Evolutionary conservation across 176 grass and related monocot genomes (phyloP).

Genomic region (Zizania latifolia): DNA sequence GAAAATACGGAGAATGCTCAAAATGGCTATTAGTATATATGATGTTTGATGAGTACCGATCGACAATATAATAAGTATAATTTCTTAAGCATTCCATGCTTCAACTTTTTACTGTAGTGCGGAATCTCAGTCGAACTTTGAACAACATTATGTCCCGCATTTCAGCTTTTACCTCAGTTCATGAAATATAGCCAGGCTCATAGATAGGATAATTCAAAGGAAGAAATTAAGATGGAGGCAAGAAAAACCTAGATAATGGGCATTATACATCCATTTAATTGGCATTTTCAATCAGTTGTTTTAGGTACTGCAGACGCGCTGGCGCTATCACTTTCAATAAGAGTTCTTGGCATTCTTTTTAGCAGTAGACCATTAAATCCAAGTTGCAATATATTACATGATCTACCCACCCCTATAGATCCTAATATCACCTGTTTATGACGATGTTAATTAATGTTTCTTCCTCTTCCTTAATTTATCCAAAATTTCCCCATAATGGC

Average conservation of each 20-base stretch:
- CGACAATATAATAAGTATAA: neutral
- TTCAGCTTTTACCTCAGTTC: constrained; percentile 9
- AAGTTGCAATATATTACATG: no score
- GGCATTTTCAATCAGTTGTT: neutral
- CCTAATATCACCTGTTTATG: neutral
- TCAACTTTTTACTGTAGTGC: neutral
- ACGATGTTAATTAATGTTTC: neutral
- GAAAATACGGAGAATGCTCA: constrained; percentile 13
- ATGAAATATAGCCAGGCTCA: constrained; percentile 42
- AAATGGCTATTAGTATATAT: constrained; percentile 3
- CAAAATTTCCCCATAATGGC: neutral
- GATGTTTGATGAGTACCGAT: neutral
- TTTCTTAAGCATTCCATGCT: neutral
- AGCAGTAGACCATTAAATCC: neutral
- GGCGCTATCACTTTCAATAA: neutral
- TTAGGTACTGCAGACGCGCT: neutral
- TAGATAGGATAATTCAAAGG: neutral
- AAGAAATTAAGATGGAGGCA: neutral
- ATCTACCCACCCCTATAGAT: no score
- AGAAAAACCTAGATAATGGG: neutral
- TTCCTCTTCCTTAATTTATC: constrained; percentile 15
- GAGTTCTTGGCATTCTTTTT: neutral
- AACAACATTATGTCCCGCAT: neutral
- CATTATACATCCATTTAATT: neutral
- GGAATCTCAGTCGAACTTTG: neutral